phyloP scores from a whole-genome alignment of 495 filamentous ascomycete genomes.

The Lophium mytilinum region DNA sequence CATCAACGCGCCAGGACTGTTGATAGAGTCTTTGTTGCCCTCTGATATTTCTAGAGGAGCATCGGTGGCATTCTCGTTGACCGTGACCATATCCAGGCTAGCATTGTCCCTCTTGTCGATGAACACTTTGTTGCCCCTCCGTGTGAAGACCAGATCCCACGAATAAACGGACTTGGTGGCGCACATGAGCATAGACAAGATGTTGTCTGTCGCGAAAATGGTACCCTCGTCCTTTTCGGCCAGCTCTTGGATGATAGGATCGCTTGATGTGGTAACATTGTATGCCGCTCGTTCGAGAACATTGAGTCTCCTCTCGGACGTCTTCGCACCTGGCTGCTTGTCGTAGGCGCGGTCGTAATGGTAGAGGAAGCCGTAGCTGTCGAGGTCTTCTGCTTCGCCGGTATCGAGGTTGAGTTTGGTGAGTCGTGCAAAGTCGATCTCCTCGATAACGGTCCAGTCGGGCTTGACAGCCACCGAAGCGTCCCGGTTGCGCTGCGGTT shows the following conservation, averaged over 20 bases:
- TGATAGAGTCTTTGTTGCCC: conserved; percentile 88
- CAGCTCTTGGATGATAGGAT: conserved; percentile 93
- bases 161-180: conserved; percentile 90
- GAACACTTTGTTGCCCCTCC: conserved; percentile 91
- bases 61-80: conserved; percentile 98
- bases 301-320: conserved; percentile 73
- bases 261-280: conserved; percentile 92
- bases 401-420: conserved; percentile 91
- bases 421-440: conserved; percentile 95
- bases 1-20: conserved; percentile 80
- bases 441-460: conserved; percentile 92
- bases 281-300: conserved; percentile 89
- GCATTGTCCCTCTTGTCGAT: conserved; percentile 95
- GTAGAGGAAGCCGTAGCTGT: conserved; percentile 92
- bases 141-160: conserved; percentile 91
- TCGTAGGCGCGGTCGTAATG: conserved; percentile 95
- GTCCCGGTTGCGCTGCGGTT: conserved; percentile 92
- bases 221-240: conserved; percentile 95
- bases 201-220: conserved; percentile 93
- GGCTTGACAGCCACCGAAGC: conserved; percentile 87
- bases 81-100: conserved; percentile 90
- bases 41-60: conserved; percentile 86
- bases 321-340: conserved; percentile 75
- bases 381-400: conserved; percentile 89
- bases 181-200: conserved; percentile 99